Evolutionary conservation across 2,329 filamentous ascomycete genomes (phyloP).

Genomic region (Paraconiothyrium sp.): DNA sequence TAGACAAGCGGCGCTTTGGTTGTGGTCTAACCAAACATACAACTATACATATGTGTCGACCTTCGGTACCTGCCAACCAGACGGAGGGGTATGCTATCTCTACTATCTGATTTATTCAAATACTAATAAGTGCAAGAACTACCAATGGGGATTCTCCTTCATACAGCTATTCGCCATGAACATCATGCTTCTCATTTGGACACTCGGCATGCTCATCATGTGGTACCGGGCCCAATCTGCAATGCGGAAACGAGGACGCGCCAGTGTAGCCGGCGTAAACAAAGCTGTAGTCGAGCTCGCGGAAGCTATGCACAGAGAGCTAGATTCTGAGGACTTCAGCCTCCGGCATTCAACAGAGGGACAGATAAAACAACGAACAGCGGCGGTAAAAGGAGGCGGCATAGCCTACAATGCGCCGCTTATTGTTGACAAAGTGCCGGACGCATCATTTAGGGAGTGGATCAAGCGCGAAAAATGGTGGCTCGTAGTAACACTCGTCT

Average conservation of each 20-base stretch:
- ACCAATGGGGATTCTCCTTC: slow-evolving; percentile 39
- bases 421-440: not conserved
- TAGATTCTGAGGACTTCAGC: not conserved
- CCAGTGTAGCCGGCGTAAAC: slow-evolving; percentile 25
- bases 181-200: slow-evolving; percentile 28
- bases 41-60: slow-evolving; percentile 1
- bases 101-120: not conserved
- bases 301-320: slow-evolving; percentile 23
- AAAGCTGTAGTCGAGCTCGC: slow-evolving; percentile 36
- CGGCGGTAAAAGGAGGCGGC: not conserved
- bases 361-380: not conserved
- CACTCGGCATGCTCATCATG: slow-evolving; percentile 27
- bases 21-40: slow-evolving; percentile 17
- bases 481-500: not conserved
- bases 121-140: slow-evolving; percentile 17
- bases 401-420: not conserved
- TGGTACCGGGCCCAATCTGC: slow-evolving; percentile 22
- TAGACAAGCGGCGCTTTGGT: slow-evolving; percentile 13
- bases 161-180: slow-evolving; percentile 29
- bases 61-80: slow-evolving; percentile 25
- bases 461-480: not conserved
- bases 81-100: not conserved
- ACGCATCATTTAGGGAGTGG: not conserved
- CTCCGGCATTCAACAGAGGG: not conserved
- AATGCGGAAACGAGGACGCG: slow-evolving; percentile 18